Base-by-base conservation (phyloP, 352 stramenopile species). In the Pythium rishiriense region DNA sequence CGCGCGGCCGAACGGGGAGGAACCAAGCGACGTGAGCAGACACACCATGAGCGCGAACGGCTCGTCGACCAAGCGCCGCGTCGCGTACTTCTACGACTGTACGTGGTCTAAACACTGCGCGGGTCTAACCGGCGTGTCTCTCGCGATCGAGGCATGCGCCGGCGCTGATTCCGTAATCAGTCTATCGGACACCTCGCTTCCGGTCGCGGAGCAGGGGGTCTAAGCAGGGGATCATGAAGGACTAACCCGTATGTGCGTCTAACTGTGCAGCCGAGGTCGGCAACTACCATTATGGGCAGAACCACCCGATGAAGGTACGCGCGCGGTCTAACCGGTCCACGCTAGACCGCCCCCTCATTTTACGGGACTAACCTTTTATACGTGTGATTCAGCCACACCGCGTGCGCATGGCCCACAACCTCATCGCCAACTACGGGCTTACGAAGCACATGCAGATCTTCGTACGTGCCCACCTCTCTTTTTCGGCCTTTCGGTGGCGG, bases 381-480 rank as follows among this genome's bases (percentile, higher is more conserved):
- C 43, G 39, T 58, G 43, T 21, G 66, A 39, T 61, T 5, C 22
- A 97, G 90, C 97, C 97, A 24, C 97, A 99, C 79, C 97, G 98
- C 47, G 90, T 99, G 55, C 93, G 97, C 62, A 99, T 99, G 97
- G 98, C 98, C 39, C 98, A 99, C 84, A 98, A 99, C 78, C 88
- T 99, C 62, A 97, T 99, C 58, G 94, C 98, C 21, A 99, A 99
- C 74, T 99, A 99, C 76, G 97, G 96, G 22, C 84, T 99, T 25
- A 99, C 98, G 74, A 97, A 97, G 75, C 88, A 99, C 83, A 99
- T 99, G 97, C 96, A 99, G 76, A 95, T 99, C 59, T 99, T 98
- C 51, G 88, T 96, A 87, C 68, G 87, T 88, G 14, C 24, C 48
- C 28, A 5, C 21, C 21, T 12, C 31, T 29, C 4, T 22, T n/a